Evolutionary conservation across 768 basidiomycete genomes (phyloP).

Genomic region (Leccinum imitatum): DNA sequence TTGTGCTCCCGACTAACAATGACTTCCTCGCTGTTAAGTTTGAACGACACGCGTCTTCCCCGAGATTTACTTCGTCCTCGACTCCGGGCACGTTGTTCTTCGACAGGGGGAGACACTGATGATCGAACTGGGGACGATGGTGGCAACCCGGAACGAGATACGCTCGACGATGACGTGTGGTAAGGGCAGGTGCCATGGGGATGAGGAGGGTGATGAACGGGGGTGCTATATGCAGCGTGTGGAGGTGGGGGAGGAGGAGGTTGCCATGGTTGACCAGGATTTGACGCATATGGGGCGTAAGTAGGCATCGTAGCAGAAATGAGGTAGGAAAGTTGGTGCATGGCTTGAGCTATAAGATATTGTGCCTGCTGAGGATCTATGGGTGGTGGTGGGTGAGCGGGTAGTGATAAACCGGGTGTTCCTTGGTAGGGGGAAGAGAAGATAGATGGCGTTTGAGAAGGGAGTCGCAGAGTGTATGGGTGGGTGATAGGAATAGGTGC

Average conservation of each 20-base stretch:
- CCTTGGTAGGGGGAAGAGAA: slow-evolving; percentile 19
- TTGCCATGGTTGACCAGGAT: slow-evolving; percentile 26
- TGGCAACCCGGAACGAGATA: slow-evolving; percentile 48
- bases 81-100: slow-evolving; percentile 33
- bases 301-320: slow-evolving; percentile 33
- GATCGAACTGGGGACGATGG: slow-evolving; percentile 48
- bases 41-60: slow-evolving; percentile 59
- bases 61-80: slow-evolving; percentile 52
- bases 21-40: slow-evolving; percentile 34
- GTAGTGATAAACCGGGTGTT: slow-evolving; percentile 20
- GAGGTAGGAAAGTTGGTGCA: slow-evolving; percentile 42
- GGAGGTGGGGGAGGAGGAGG: slow-evolving; percentile 4
- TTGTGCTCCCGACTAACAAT: slow-evolving; percentile 5
- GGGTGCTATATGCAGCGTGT: slow-evolving; percentile 8
- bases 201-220: slow-evolving; percentile 15
- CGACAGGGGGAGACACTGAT: slow-evolving; percentile 39
- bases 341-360: slow-evolving; percentile 38
- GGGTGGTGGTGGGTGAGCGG: slow-evolving; percentile 27
- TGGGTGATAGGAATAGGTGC: slow-evolving; percentile 23
- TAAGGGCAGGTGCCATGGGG: slow-evolving; percentile 19
- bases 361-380: slow-evolving; percentile 39
- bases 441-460: slow-evolving; percentile 16
- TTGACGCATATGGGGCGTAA: slow-evolving; percentile 19
- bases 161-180: slow-evolving; percentile 38
- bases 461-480: slow-evolving; percentile 17